Percentiles rank a stretch among this genome's conserved stretches.
phyloP scores from a whole-genome alignment of 2,329 filamentous ascomycete genomes.

The Lecanicillium sp. region DNA sequence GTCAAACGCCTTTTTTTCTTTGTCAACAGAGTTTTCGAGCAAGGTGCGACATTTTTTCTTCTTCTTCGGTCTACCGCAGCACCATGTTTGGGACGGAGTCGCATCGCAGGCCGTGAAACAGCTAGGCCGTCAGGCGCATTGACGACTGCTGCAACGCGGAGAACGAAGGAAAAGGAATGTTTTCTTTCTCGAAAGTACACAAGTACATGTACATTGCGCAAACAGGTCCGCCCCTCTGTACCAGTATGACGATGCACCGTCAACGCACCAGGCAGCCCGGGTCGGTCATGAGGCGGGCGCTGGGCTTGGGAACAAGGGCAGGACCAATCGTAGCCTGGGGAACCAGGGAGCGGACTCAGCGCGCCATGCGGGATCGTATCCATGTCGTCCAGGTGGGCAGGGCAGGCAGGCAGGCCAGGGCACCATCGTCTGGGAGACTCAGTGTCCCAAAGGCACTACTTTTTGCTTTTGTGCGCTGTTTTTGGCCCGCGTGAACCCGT shows the following conservation, averaged over 20 bases:
- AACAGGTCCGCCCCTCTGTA: not conserved
- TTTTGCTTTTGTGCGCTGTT: not conserved
- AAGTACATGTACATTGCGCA: not conserved
- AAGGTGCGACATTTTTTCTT: too few relatives aligned
- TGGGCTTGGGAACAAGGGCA: not conserved
- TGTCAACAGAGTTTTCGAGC: too few relatives aligned
- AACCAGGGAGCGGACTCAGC: not conserved
- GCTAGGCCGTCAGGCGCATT: constrained; percentile 1
- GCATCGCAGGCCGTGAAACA: constrained; percentile 5
- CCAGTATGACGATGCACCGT: constrained; percentile 2
- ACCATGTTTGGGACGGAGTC: not conserved
- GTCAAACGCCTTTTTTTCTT: not conserved
- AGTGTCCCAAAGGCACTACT: not conserved
- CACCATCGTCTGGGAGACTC: constrained; percentile 1
- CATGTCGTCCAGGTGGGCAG: constrained; percentile 1
- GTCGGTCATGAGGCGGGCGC: constrained; percentile 7
- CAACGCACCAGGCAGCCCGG: not conserved
- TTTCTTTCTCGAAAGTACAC: too few relatives aligned
- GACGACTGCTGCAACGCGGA: not conserved
- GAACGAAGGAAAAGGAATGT: not conserved
- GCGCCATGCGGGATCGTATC: constrained; percentile 9
- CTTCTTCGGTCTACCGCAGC: not conserved
- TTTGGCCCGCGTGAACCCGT: too few relatives aligned
- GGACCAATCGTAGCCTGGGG: not conserved
- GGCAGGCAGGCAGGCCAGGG: not conserved